A percentile compares a stretch with the other conserved stretches of the same genome.
Evolutionary conservation across 2,329 filamentous ascomycete genomes (phyloP).

Genomic region (Hypoxylon sp.): DNA sequence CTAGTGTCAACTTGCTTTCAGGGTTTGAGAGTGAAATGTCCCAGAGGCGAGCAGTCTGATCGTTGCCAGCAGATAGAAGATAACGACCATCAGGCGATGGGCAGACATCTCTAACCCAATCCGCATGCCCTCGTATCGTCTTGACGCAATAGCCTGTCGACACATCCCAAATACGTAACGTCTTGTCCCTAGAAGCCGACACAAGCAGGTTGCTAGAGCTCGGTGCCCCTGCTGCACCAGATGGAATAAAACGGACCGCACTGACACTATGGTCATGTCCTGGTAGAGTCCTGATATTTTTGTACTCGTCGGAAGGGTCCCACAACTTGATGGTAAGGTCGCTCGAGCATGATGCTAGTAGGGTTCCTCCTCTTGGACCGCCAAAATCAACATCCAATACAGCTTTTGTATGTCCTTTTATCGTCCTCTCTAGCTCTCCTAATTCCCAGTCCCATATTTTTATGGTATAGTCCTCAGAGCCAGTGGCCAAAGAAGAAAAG

Average conservation of each 20-base stretch:
- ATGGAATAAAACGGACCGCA: slow-evolving; percentile 89
- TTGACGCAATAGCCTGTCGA: slow-evolving; percentile 93
- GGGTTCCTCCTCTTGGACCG: slow-evolving; percentile 82
- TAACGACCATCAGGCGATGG: slow-evolving; percentile 87
- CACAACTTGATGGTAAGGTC: slow-evolving; percentile 96
- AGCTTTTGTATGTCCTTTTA: slow-evolving; percentile 92
- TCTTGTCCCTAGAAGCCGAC: slow-evolving; percentile 87
- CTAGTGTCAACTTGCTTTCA: slow-evolving; percentile 83
- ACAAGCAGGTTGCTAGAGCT: slow-evolving; percentile 88
- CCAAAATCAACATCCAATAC: slow-evolving; percentile 93
- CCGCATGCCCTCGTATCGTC: slow-evolving; percentile 87
- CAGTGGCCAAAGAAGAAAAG: slow-evolving; percentile 90
- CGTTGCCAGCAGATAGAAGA: slow-evolving; percentile 85
- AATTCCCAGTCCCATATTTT: slow-evolving; percentile 99
- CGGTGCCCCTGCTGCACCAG: slow-evolving; percentile 81
- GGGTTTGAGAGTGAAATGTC: slow-evolving; percentile 78
- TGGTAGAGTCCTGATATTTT: slow-evolving; percentile 91
- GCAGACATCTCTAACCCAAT: slow-evolving; percentile 91
- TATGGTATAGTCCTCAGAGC: slow-evolving; percentile 92
- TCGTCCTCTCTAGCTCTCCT: slow-evolving; percentile 88
- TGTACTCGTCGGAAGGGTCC: slow-evolving; percentile 93
- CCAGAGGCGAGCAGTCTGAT: slow-evolving; percentile 87
- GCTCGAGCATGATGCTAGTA: slow-evolving; percentile 87
- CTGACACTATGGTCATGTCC: slow-evolving; percentile 95
- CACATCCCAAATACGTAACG: slow-evolving; percentile 91